Evolutionary conservation across 306 rosid species (phyloP).

Genomic region (Lathyrus aphaca): DNA sequence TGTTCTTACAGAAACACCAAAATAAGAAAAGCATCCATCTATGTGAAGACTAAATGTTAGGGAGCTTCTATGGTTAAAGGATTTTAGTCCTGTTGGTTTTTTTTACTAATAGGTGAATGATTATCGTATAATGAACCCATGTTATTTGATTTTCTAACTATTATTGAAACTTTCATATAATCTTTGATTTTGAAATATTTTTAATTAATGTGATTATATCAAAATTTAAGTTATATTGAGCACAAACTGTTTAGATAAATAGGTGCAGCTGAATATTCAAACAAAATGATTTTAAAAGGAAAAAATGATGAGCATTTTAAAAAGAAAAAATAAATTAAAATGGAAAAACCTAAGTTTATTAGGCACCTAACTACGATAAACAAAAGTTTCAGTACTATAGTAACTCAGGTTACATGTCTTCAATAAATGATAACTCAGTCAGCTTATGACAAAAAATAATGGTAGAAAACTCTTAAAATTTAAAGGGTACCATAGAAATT

Average conservation of each 20-base stretch:
- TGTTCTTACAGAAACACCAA: slow-evolving; percentile 20
- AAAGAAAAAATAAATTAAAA: background rate
- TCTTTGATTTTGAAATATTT: background rate
- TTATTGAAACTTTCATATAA: background rate
- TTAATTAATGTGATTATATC: background rate
- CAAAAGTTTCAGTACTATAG: background rate
- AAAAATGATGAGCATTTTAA: background rate
- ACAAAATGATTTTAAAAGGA: background rate
- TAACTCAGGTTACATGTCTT: background rate
- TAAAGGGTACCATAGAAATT: background rate
- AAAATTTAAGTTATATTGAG: background rate
- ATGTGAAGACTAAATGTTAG: slow-evolving; percentile 18
- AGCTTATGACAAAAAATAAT: background rate
- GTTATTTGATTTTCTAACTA: background rate
- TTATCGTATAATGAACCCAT: background rate
- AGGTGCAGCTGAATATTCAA: background rate
- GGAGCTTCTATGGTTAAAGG: background rate
- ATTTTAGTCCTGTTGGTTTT: background rate
- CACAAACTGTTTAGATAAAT: background rate
- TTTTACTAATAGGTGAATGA: slow-evolving; percentile 3
- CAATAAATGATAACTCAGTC: background rate
- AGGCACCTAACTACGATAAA: background rate
- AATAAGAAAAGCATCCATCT: slow-evolving; percentile 31
- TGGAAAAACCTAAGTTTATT: background rate
- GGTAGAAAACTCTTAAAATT: background rate